Percentiles rank a stretch among this genome's conserved stretches.
These are phyloP conservation scores for Ballota nigra DNA, from an alignment of 257 asterid species.

Conservation along the genomic window DNA sequence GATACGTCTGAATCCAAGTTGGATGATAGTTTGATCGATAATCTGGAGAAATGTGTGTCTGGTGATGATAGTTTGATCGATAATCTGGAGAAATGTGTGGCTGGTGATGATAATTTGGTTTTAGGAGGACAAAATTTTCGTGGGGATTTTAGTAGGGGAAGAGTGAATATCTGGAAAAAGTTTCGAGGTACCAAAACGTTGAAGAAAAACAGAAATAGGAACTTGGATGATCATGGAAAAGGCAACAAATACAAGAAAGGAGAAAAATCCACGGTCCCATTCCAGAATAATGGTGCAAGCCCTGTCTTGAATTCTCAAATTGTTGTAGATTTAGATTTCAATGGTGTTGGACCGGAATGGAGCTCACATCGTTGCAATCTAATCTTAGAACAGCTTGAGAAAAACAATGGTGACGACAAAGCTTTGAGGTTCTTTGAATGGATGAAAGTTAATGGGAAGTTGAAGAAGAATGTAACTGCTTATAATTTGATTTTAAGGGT, in stretches of 20 bases:
- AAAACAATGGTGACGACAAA: constrained; percentile 32
- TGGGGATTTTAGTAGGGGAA: constrained; percentile 29
- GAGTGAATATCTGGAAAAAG: constrained; percentile 52
- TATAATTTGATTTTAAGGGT: constrained; percentile 68
- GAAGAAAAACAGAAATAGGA: constrained; percentile 26
- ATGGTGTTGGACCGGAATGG: constrained; percentile 29
- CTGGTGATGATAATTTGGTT: constrained; percentile 31
- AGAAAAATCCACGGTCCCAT: constrained; percentile 18
- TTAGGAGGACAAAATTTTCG: constrained; percentile 24
- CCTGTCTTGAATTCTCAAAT: constrained; percentile 26
- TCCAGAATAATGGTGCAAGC: constrained; percentile 20
- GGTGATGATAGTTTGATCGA: constrained; percentile 23
- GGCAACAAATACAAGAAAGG: constrained; percentile 23
- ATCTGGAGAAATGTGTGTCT: constrained; percentile 24
- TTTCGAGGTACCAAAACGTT: constrained; percentile 31
- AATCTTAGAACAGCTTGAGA: constrained; percentile 63
- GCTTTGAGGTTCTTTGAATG: constrained; percentile 64
- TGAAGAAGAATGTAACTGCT: constrained; percentile 59
- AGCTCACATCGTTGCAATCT: constrained; percentile 55
- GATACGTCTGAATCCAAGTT: constrained; percentile 30
- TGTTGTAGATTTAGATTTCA: constrained; percentile 25
- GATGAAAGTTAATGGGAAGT: constrained; percentile 77
- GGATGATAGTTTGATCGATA: constrained; percentile 22
- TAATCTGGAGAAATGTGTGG: constrained; percentile 28
- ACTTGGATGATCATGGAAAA: constrained; percentile 20